Percentiles rank a stretch among this genome's conserved stretches.
Evolutionary conservation across 352 stramenopile species (phyloP).

Genomic region (Globisporangium iwayamae): DNA sequence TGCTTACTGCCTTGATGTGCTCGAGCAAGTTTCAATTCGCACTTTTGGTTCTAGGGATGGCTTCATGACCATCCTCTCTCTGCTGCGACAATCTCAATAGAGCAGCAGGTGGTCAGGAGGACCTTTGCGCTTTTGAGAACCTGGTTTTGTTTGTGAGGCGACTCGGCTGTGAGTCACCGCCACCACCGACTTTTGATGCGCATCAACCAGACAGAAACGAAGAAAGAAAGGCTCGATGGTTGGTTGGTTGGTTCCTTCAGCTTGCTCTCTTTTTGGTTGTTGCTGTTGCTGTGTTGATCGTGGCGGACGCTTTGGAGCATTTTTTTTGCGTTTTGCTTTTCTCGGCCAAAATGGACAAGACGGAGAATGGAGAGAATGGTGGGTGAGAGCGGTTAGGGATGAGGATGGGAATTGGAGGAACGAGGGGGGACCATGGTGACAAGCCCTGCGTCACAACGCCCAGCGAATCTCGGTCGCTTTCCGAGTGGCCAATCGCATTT

Average conservation of each 20-base stretch:
- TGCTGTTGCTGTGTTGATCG: neutral
- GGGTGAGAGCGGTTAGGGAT: neutral
- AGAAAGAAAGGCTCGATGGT: neutral
- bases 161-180: neutral
- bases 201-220: neutral
- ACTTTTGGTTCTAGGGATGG: no score
- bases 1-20: no score
- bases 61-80: no score
- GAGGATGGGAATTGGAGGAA: neutral
- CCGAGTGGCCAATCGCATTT: neutral
- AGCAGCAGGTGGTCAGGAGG: neutral
- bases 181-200: neutral
- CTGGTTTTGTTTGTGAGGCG: no score
- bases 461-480: neutral
- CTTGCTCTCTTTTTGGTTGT: neutral
- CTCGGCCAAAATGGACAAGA: neutral
- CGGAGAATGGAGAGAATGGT: neutral
- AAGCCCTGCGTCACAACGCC: neutral
- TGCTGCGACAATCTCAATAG: no score
- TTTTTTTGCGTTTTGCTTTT: neutral
- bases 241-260: neutral
- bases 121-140: neutral
- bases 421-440: constrained; percentile 6
- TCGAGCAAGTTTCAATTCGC: no score
- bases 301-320: neutral